Evolutionary conservation across 169 alveolate species (phyloP).

Genomic region (Plasmodium cynomolgi): DNA sequence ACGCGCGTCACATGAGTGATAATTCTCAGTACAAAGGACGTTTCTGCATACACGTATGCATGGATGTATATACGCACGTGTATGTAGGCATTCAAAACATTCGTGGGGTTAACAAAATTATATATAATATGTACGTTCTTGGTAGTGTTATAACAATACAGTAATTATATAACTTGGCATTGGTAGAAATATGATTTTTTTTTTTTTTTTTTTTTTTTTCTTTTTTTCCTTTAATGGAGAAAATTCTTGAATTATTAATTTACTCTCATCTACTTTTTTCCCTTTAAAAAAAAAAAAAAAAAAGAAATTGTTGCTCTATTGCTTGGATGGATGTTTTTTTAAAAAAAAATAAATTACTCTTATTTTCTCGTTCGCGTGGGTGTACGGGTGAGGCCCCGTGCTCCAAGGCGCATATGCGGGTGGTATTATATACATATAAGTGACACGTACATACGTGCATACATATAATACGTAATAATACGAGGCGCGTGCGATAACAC

Average conservation of each 20-base stretch:
- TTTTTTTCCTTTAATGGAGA: not conserved
- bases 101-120: not conserved
- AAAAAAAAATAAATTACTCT: not conserved
- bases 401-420: not conserved
- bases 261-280: slow-evolving; percentile 2
- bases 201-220: not conserved
- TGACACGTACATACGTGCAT: not conserved
- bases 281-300: not conserved
- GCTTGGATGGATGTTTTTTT: not conserved
- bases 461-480: not conserved
- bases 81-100: not conserved
- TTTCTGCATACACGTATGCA: not conserved
- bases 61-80: not conserved
- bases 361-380: not conserved
- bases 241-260: not conserved
- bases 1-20: not conserved
- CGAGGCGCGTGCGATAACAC: not conserved
- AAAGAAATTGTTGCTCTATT: not conserved
- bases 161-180: not conserved
- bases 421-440: not conserved
- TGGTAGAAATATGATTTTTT: not conserved
- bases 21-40: not conserved
- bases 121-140: not conserved
- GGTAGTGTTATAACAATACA: not conserved
- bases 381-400: not conserved